A percentile compares a stretch with the other conserved stretches of the same genome.
phyloP scores from a whole-genome alignment of 192 early-diverging fungal species.

The Coemansia nantahalensis region DNA sequence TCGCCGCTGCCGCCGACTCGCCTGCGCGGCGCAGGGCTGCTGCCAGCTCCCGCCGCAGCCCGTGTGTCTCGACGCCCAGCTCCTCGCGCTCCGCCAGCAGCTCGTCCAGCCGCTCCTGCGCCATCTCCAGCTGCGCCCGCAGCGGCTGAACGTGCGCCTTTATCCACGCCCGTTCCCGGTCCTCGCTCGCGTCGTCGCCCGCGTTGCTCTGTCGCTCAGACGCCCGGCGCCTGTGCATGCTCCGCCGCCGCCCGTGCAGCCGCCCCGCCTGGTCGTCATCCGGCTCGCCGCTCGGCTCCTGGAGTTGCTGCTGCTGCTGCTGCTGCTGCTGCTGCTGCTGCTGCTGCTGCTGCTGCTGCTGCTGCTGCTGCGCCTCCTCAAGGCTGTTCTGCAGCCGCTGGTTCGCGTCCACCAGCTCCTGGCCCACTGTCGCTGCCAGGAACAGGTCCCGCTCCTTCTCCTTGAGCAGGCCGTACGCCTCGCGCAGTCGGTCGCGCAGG shows the following conservation, averaged over 20 bases:
- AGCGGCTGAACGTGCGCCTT: slow-evolving; percentile 31
- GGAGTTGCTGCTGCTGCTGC: not conserved
- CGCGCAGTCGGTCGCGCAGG: slow-evolving; percentile 37
- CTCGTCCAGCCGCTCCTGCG: slow-evolving; percentile 40
- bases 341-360: not conserved
- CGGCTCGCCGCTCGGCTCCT: not conserved
- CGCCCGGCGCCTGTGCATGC: slow-evolving; percentile 17
- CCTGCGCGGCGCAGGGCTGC: slow-evolving; percentile 22
- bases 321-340: not conserved
- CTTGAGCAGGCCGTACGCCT: slow-evolving; percentile 45
- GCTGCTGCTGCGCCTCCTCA: slow-evolving; percentile 20
- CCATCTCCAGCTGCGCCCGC: slow-evolving; percentile 31
- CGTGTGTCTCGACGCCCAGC: slow-evolving; percentile 19
- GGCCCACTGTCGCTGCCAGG: slow-evolving; percentile 42
- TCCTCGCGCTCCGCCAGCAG: slow-evolving; percentile 42
- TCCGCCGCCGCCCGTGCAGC: slow-evolving; percentile 34
- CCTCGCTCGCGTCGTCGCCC: not conserved
- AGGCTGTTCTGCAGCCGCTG: slow-evolving; percentile 40
- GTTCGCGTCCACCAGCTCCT: slow-evolving; percentile 49
- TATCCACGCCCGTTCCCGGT: slow-evolving; percentile 30
- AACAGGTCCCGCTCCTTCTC: slow-evolving; percentile 47
- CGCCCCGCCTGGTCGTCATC: slow-evolving; percentile 10
- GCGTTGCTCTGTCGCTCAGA: not conserved
- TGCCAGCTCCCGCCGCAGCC: slow-evolving; percentile 24
- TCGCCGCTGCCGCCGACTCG: slow-evolving; percentile 12